Evolutionary conservation across 1,284 basidiomycete genomes (phyloP).

Genomic region (Melampsora larici-populina): DNA sequence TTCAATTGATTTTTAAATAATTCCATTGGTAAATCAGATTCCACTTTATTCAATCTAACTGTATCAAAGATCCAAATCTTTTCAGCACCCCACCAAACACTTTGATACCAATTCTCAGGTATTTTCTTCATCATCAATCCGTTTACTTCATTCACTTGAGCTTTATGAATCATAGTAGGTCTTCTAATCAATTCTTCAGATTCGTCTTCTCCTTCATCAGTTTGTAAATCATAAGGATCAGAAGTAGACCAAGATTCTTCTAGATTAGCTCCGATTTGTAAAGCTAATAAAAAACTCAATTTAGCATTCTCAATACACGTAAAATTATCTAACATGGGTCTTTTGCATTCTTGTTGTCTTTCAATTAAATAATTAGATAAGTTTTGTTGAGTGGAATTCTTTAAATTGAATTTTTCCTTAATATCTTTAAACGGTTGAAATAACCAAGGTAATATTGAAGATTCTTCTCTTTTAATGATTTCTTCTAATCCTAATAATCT

Average conservation of each 20-base stretch:
- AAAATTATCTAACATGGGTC: constrained; percentile 14
- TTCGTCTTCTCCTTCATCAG: neutral
- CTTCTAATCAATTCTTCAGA: neutral
- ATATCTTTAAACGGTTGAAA: constrained; percentile 13
- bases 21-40: neutral
- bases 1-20: neutral
- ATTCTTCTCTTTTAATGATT: constrained; percentile 15
- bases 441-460: constrained; percentile 27
- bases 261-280: constrained; percentile 26
- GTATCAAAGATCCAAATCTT: constrained; percentile 31
- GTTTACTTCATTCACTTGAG: neutral
- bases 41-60: constrained; percentile 13
- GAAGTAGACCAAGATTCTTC: constrained; percentile 24
- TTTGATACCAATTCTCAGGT: constrained; percentile 27
- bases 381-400: neutral
- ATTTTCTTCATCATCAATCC: neutral
- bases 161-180: neutral
- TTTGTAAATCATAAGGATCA: constrained; percentile 17
- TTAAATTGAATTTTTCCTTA: neutral
- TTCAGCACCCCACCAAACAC: constrained; percentile 41
- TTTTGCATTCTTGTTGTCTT: neutral
- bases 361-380: neutral
- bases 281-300: constrained; percentile 15
- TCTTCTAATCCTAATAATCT: constrained; percentile 28
- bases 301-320: neutral